Conservation (phyloP, 2,329 filamentous ascomycete genomes). For the Pyricularia pennisetigena region DNA sequence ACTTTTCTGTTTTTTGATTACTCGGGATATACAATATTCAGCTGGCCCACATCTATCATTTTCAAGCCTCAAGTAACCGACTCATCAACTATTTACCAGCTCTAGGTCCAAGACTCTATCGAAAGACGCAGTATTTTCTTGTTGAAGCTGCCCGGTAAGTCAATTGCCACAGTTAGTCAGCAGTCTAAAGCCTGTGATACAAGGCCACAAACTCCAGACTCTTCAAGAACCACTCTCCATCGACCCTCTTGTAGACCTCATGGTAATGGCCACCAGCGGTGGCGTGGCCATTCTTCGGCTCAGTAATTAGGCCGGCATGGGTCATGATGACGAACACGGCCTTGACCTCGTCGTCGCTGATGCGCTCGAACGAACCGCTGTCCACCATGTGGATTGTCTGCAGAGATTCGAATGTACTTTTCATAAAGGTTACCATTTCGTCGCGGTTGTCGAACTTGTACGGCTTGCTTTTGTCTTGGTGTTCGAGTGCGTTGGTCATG, state of each 20-base stretch:
- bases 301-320: conserved; percentile 3
- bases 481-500: background rate
- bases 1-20: no score
- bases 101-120: background rate
- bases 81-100: no score
- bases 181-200: conserved; percentile 1
- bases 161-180: no score
- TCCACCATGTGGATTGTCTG: conserved; percentile 16
- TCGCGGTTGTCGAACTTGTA: conserved; percentile 7
- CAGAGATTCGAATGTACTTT: conserved; percentile 10
- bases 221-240: conserved; percentile 9
- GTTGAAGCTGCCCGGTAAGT: background rate
- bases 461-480: background rate
- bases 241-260: conserved; percentile 7
- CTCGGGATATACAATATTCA: no score
- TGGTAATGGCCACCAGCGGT: conserved; percentile 8
- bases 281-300: background rate
- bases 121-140: background rate
- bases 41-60: no score
- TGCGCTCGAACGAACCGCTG: conserved; percentile 15
- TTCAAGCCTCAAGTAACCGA: no score
- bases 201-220: conserved; percentile 1
- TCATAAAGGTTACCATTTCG: conserved; percentile 11
- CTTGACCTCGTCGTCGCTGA: conserved; percentile 13
- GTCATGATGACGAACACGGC: conserved; percentile 12